A percentile compares a stretch with the other conserved stretches of the same genome.
Evolutionary conservation across 2,329 filamentous ascomycete genomes (phyloP).

Genomic region (Escovopsis weberi): DNA sequence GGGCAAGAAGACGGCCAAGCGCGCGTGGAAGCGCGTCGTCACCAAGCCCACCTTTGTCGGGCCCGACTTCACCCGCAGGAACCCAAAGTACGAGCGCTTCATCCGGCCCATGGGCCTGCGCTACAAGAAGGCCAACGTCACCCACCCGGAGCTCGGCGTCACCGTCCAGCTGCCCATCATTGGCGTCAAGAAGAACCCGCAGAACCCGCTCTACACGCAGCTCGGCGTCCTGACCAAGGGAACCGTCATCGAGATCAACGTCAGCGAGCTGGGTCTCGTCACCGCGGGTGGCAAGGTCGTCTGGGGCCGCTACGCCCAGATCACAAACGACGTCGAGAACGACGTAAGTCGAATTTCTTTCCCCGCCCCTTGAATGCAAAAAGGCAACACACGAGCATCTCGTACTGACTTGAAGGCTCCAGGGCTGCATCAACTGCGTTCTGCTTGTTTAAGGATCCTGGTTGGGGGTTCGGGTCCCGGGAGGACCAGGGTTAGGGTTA

Average conservation of each 20-base stretch:
- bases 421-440: slow-evolving; percentile 26
- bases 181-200: slow-evolving; percentile 52
- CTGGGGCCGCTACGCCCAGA: slow-evolving; percentile 65
- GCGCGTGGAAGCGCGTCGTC: slow-evolving; percentile 59
- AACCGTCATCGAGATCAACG: slow-evolving; percentile 75
- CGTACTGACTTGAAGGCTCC: too few species aligned
- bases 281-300: slow-evolving; percentile 87
- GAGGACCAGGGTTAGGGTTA: not conserved
- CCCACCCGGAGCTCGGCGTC: slow-evolving; percentile 65
- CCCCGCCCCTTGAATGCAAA: too few species aligned
- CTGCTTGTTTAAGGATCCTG: slow-evolving; percentile 14
- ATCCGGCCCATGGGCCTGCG: slow-evolving; percentile 35
- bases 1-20: slow-evolving; percentile 86
- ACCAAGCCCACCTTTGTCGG: slow-evolving; percentile 62
- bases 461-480: not conserved
- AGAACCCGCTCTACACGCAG: slow-evolving; percentile 84
- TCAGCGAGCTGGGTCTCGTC: slow-evolving; percentile 78
- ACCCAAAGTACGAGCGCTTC: slow-evolving; percentile 59
- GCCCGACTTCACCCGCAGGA: slow-evolving; percentile 73
- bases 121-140: slow-evolving; percentile 40
- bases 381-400: too few species aligned
- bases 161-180: slow-evolving; percentile 79
- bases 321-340: slow-evolving; percentile 33
- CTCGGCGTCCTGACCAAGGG: slow-evolving; percentile 80
- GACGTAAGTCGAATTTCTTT: slow-evolving; percentile 10